Base-by-base conservation (phyloP, 2,329 filamentous ascomycete species). In the Alternaria dauci region DNA sequence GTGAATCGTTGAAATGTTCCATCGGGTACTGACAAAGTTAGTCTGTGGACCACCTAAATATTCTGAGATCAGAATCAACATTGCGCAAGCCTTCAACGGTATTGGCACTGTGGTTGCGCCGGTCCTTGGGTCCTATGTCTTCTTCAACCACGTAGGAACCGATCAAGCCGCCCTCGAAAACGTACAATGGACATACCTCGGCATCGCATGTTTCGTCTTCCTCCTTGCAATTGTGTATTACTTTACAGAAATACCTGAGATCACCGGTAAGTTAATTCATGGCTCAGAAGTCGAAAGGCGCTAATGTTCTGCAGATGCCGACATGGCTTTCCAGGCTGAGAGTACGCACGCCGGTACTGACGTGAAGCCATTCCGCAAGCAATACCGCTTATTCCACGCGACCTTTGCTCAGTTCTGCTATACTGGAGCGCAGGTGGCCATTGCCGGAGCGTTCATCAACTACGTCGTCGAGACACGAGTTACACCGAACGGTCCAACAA, bases 361-460 rank as follows among this genome's bases (percentile, higher is more conserved):
- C 53, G 74, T 80, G 26, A 81, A 84, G 55, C 85, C 86, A 0
- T 82, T 89, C 68, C 71, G 73, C 54, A 87, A 85, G 66, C 87
- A 89, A 74, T 93, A 90, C 76, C 87, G 87, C 25, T 83, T 94
- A 3, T 93, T 93, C 82, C 90, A 92, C 70, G 91, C 90, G 12
- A 86, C 90, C 0, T 86, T 89, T 67, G 89, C 90, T 0, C 91
- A 94, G 67, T 94, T 94, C 78, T 91, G 88, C 75, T 95, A 94
- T 75, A 90, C 91, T 0, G 91, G 91, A 48, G 87, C 90, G 0
- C 93, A 96, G 71, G 75, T 86, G 5, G 84, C 81, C 2, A 81
- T 86, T 28, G 83, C 83, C 4, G 78, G 79, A 36, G 75, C 79
- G 50, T 79, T 79, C 66, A 79, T 78, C 63, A 78, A 78, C 78